Evolutionary conservation across 345 rosid species (phyloP).

Genomic region (Ceriops tagal): DNA sequence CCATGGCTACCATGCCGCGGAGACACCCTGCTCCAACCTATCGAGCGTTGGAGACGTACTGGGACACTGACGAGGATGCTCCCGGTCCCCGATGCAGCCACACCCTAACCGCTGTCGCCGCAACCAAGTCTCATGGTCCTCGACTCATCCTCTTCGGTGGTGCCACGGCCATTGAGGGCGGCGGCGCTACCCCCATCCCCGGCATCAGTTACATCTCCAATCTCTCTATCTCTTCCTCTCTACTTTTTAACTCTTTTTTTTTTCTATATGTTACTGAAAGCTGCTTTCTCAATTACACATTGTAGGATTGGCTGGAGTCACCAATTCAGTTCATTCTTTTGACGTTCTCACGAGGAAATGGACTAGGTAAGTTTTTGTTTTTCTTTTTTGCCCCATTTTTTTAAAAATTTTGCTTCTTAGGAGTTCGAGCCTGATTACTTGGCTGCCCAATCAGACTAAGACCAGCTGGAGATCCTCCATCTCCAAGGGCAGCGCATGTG

Average conservation of each 20-base stretch:
- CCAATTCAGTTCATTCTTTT: slow-evolving; percentile 89
- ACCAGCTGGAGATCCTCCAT: slow-evolving; percentile 96
- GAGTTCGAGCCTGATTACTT: background rate
- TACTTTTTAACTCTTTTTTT: background rate
- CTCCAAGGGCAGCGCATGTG: slow-evolving; percentile 97
- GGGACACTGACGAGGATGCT: slow-evolving; percentile 89
- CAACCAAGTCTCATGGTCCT: slow-evolving; percentile 87
- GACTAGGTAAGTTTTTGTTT: slow-evolving; percentile 52
- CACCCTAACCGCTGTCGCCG: slow-evolving; percentile 92
- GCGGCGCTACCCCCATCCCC: slow-evolving; percentile 57
- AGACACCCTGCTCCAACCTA: slow-evolving; percentile 79
- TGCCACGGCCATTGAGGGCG: slow-evolving; percentile 98
- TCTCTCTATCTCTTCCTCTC: background rate
- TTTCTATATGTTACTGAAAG: no score
- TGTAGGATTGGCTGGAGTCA: slow-evolving; percentile 92
- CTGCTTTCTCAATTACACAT: background rate
- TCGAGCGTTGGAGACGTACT: slow-evolving; percentile 71
- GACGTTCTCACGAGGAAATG: slow-evolving; percentile 89
- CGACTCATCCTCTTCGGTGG: slow-evolving; percentile 95
- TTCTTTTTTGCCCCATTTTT: background rate
- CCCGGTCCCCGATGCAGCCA: slow-evolving; percentile 94
- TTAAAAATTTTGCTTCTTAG: background rate
- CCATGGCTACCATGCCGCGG: slow-evolving; percentile 83
- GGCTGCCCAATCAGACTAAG: slow-evolving; percentile 43
- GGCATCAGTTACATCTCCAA: slow-evolving; percentile 72